phyloP scores from a whole-genome alignment of 371 early-diverging fungal species.

The Mortierella sp. region DNA sequence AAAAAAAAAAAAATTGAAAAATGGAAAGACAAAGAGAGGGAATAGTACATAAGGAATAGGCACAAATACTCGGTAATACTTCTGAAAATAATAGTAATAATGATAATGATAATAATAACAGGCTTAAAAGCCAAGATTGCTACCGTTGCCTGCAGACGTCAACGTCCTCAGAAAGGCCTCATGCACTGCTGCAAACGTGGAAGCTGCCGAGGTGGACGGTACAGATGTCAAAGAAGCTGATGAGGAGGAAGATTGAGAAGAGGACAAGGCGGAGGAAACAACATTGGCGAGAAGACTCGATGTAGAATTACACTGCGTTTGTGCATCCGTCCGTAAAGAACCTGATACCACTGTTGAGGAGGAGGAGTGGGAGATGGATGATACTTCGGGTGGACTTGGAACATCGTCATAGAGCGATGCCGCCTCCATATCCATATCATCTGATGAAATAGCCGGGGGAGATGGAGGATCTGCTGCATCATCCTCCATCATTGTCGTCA shows the following conservation, averaged over 20 bases:
- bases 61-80: no score
- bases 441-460: constrained; percentile 29
- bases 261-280: neutral
- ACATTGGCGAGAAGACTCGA: neutral
- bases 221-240: neutral
- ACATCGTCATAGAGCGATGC: constrained; percentile 8
- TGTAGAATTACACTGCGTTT: neutral
- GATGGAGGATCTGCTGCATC: constrained; percentile 25
- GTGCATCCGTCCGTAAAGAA: neutral
- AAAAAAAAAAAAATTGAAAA: no score
- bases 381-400: neutral
- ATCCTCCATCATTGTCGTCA: constrained; percentile 19
- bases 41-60: no score
- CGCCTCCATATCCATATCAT: constrained; percentile 29
- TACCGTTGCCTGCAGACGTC: no score
- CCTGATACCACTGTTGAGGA: neutral
- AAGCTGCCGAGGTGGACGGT: neutral
- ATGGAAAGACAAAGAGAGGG: no score
- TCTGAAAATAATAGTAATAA: no score
- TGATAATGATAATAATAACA: no score
- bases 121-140: no score
- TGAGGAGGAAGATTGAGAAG: neutral
- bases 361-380: neutral
- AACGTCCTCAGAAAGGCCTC: no score
- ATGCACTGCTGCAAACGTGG: neutral